These are phyloP conservation scores for Chlamydomonas incerta DNA, from an alignment of 139 green algal species.

Conservation along the genomic window DNA sequence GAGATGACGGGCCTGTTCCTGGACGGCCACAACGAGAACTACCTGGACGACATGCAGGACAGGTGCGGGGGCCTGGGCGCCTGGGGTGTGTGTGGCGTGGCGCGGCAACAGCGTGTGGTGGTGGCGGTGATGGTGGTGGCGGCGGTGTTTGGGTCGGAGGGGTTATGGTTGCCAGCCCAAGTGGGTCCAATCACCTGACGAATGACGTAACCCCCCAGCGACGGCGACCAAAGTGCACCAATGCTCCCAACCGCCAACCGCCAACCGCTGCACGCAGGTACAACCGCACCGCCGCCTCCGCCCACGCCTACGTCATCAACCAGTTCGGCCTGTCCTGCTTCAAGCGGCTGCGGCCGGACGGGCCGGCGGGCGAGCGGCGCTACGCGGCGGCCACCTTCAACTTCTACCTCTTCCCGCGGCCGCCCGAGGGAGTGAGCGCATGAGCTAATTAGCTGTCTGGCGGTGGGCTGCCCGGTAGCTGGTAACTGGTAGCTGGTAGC, in stretches of 20 bases:
- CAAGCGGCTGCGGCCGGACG: background rate
- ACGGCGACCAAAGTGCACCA: no score
- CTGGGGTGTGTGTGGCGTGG: background rate
- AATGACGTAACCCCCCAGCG: no score
- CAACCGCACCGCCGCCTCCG: conserved; percentile 59
- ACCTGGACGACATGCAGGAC: conserved; percentile 80
- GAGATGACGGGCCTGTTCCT: conserved; percentile 87
- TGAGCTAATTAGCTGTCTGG: no score
- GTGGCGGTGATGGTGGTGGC: background rate
- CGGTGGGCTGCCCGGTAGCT: no score
- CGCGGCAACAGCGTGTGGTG: background rate
- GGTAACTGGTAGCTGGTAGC: no score
- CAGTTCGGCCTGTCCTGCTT: conserved; percentile 83
- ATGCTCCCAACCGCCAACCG: no score
- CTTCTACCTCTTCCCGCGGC: conserved; percentile 84
- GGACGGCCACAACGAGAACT: conserved; percentile 55
- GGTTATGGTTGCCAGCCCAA: no score
- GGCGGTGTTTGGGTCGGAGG: no score
- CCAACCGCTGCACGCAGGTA: conserved; percentile 5
- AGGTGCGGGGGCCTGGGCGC: conserved; percentile 62
- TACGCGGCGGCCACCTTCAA: conserved; percentile 81
- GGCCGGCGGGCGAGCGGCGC: conserved; percentile 11
- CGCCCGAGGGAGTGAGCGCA: conserved; percentile 26
- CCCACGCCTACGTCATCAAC: conserved; percentile 71
- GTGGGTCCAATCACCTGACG: no score